phyloP scores from a whole-genome alignment of 2,329 filamentous ascomycete genomes.

The Podosphaera xanthii region DNA sequence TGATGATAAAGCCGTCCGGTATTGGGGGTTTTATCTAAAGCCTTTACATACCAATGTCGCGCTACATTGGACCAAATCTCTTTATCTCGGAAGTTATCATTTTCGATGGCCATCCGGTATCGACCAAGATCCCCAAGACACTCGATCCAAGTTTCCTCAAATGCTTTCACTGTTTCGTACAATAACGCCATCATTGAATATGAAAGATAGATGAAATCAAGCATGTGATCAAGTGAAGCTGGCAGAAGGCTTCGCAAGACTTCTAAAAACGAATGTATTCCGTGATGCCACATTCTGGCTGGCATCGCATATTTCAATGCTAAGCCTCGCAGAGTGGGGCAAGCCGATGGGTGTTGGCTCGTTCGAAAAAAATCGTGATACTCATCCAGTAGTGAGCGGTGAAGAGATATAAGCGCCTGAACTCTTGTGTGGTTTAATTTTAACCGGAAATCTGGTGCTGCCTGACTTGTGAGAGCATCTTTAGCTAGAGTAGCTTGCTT shows the following conservation, averaged over 20 bases:
- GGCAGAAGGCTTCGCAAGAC: slow-evolving; percentile 53
- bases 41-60: slow-evolving; percentile 47
- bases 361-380: slow-evolving; percentile 76
- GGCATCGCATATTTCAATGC: slow-evolving; percentile 79
- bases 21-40: slow-evolving; percentile 47
- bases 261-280: slow-evolving; percentile 69
- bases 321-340: slow-evolving; percentile 38
- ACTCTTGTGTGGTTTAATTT: slow-evolving; percentile 46
- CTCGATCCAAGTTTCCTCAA: slow-evolving; percentile 70
- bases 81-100: slow-evolving; percentile 46
- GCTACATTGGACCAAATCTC: slow-evolving; percentile 68
- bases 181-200: slow-evolving; percentile 80
- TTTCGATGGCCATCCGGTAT: slow-evolving; percentile 78
- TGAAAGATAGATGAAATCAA: slow-evolving; percentile 69
- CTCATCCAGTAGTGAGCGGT: slow-evolving; percentile 60
- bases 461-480: slow-evolving; percentile 3
- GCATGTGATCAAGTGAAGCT: slow-evolving; percentile 63
- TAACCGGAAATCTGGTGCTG: slow-evolving; percentile 19
- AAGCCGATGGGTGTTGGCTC: slow-evolving; percentile 64
- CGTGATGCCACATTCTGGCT: slow-evolving; percentile 79
- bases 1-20: slow-evolving; percentile 74
- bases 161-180: slow-evolving; percentile 63
- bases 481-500: slow-evolving; percentile 31
- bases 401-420: slow-evolving; percentile 63
- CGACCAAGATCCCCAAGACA: slow-evolving; percentile 70